Evolutionary conservation across 2,329 filamentous ascomycete species (phyloP).

Genomic region (Magnaporthales sp.): DNA sequence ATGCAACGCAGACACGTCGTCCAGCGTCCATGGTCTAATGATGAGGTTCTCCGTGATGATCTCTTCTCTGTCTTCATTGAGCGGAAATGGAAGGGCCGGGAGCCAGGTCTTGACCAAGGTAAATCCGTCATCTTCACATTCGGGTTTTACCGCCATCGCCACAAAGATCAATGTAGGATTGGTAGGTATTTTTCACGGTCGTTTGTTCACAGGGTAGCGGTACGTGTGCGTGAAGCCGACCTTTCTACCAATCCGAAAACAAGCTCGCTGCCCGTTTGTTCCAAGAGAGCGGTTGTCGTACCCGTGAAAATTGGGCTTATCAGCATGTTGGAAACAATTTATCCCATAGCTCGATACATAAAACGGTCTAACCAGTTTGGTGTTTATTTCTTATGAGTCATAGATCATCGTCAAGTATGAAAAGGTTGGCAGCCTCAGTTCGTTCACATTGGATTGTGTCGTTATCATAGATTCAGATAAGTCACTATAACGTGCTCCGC

Average conservation of each 20-base stretch:
- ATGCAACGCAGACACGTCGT: conserved; percentile 42
- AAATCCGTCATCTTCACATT: conserved; percentile 11
- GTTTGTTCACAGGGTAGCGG: neutral
- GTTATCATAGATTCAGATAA: neutral
- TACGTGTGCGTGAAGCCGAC: neutral
- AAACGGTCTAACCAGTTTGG: neutral
- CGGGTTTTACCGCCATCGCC: conserved; percentile 6
- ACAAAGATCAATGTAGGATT: neutral
- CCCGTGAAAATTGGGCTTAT: neutral
- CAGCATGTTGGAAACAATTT: neutral
- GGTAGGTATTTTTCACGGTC: neutral
- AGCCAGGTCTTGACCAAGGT: conserved; percentile 39
- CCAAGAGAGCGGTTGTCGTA: neutral
- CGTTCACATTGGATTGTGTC: neutral
- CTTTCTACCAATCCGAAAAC: neutral
- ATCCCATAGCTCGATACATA: neutral
- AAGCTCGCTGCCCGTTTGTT: neutral
- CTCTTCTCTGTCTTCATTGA: conserved; percentile 25
- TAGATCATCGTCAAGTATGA: neutral
- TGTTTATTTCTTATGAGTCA: neutral
- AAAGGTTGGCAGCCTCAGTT: neutral
- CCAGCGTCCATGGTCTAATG: conserved; percentile 38
- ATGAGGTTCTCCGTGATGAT: conserved; percentile 45
- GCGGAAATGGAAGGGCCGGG: conserved; percentile 32
- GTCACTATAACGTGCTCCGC: neutral